Conservation (phyloP, 2,329 filamentous ascomycete genomes). For the Monilinia fructigena region DNA sequence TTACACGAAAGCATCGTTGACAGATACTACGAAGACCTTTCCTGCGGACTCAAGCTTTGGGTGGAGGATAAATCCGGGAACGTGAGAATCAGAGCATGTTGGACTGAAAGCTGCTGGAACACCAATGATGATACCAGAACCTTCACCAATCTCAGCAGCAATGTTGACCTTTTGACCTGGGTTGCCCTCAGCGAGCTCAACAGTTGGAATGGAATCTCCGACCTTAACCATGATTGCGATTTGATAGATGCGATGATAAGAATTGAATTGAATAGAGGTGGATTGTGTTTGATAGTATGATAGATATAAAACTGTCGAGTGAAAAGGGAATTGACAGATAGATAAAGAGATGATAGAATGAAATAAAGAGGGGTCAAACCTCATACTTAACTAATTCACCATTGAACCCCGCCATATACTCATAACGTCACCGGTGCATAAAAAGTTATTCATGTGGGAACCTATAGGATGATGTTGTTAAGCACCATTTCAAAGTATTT, state of each 20-base stretch:
- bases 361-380: neutral
- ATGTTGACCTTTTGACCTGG: conserved; percentile 91
- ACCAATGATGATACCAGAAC: conserved; percentile 78
- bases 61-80: conserved; percentile 83
- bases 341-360: neutral
- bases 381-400: conserved; percentile 8
- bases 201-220: conserved; percentile 75
- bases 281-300: neutral
- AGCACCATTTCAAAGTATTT: conserved; percentile 4
- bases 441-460: neutral
- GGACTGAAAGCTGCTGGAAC: conserved; percentile 78
- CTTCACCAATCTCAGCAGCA: conserved; percentile 63
- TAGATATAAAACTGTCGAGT: neutral
- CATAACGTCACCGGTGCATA: conserved; percentile 3
- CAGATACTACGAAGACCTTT: conserved; percentile 82
- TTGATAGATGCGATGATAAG: conserved; percentile 3
- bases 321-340: neutral
- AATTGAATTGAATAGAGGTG: neutral
- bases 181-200: conserved; percentile 76
- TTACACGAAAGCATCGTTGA: conserved; percentile 94
- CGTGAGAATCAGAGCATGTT: conserved; percentile 65
- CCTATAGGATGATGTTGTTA: neutral
- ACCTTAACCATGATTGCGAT: conserved; percentile 53
- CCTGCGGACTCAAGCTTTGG: conserved; percentile 75
- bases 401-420: neutral